Evolutionary conservation across 2,329 filamentous ascomycete species (phyloP), one percentile per base, ranked within the genome.

Genomic region (Pestalotiopsis sp.): DNA sequence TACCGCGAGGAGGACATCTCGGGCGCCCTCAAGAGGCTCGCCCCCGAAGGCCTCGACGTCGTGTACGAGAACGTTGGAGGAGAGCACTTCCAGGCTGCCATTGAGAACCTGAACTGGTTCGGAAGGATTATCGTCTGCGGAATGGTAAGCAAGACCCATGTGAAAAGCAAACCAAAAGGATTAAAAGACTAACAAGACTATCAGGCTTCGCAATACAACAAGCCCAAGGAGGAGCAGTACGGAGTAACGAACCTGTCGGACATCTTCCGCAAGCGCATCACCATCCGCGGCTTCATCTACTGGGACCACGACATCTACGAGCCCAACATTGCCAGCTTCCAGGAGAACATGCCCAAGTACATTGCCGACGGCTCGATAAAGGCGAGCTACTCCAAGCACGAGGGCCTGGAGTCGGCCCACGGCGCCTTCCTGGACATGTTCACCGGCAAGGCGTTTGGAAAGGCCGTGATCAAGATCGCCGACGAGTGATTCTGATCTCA

Each of bases 81-180:
- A 66, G 64, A 66, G 13, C 64, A 66, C 52, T 66, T 66, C 49
- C 64, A 66, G 49, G 64, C 64, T 2, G 64, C 64, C 49, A 66
- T 66, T 45, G 45, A 66, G 45, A 66, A 66, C 64, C 36, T 66
- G 4, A 66, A 66, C 25, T 66, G 64, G 64, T 66, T 66, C 27
- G 64, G 64, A 56, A 23, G 45, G 9, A 66, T 66, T 27, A 66
- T 66, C 23, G 64, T 66, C 23, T 66, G 64, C 49, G 64, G 64
- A 23, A 57, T 57, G 64, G 64, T 57, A 58, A 66, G 64, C 31
- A 41, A 45, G 27, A 20, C 3, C 25, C 6, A 17, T 36, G 2
- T 17, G 25, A 31, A 27, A n/a, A 2, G 31, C 13, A n/a, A 36
- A 38, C 12, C 17, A 31, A 20, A 14, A 13, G 23, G 31, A 9